These are phyloP conservation scores for Aspergillus biplanus DNA, from an alignment of 495 filamentous ascomycete species.

Conservation along the genomic window DNA sequence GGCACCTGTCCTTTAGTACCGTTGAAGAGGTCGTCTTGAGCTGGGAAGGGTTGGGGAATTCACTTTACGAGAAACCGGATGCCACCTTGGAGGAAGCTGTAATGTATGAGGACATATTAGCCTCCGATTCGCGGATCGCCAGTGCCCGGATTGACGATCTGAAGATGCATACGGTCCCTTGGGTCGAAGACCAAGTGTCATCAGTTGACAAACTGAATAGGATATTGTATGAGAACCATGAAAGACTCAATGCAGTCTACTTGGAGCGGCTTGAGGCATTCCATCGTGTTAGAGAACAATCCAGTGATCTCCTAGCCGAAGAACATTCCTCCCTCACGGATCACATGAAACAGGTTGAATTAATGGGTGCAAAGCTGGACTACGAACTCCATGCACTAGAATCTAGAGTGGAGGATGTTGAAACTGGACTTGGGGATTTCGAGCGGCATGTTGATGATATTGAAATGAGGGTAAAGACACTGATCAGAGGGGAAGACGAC, in stretches of 20 bases:
- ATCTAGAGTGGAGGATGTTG: slow-evolving; percentile 85
- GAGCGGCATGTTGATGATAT: slow-evolving; percentile 78
- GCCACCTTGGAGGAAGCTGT: slow-evolving; percentile 47
- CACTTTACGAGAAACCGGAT: slow-evolving; percentile 33
- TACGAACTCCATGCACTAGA: slow-evolving; percentile 86
- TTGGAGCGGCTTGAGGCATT: slow-evolving; percentile 68
- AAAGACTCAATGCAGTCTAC: slow-evolving; percentile 69
- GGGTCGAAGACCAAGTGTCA: slow-evolving; percentile 68
- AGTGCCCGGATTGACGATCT: slow-evolving; percentile 53
- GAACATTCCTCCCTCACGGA: slow-evolving; percentile 72
- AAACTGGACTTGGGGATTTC: slow-evolving; percentile 80
- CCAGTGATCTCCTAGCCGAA: slow-evolving; percentile 66
- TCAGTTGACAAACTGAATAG: slow-evolving; percentile 66
- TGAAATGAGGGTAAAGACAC: slow-evolving; percentile 71
- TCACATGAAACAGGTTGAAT: slow-evolving; percentile 78
- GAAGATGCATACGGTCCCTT: slow-evolving; percentile 56
- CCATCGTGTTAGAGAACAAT: slow-evolving; percentile 63
- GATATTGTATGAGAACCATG: slow-evolving; percentile 60
- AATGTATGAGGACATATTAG: slow-evolving; percentile 50
- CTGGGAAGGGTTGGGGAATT: slow-evolving; percentile 58
- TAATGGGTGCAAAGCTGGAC: slow-evolving; percentile 84
- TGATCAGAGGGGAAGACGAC: slow-evolving; percentile 66
- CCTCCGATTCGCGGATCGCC: slow-evolving; percentile 65
- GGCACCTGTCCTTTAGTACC: slow-evolving; percentile 83
- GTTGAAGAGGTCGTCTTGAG: slow-evolving; percentile 86